Evolutionary conservation across 441 rosid species (phyloP), one percentile per base, ranked within the genome.

Genomic region (Populus tomentosa): DNA sequence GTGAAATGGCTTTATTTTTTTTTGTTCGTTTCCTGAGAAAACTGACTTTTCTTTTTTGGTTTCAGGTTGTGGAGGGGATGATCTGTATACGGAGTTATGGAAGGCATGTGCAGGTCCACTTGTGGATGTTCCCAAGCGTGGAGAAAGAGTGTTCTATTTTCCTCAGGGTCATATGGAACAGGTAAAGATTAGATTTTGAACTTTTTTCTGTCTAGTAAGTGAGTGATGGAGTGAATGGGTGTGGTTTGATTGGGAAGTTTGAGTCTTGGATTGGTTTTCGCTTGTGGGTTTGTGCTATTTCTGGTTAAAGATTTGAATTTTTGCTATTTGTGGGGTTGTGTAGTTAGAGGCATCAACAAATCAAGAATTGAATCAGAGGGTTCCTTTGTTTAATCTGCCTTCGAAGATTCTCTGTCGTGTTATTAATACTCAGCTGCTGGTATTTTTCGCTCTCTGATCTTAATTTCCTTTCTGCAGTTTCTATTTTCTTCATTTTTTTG

Each of bases 101-200:
- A 30, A 89, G 80, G 90, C 91, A 21, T 94, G 97, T 78, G 98
- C 99, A n/a, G 99, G 98, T 2, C 95, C 95, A 64, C 82, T 94
- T 70, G 98, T 94, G 63, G 95, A 91, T 76, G 90, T 94, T 77
- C 99, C 99, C 74, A 83, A 82, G 42, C 36, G 10, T 70, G 90
- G 85, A 20, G 99, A 95, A 76, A 87, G 94, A 78, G 99, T 92
- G 75, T 91, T 79, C 77, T 95, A 95, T 81, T 94, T 95, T 40
- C 95, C 98, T 35, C 99, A 94, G 82, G 98, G 99, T 77, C 99
- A 92, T 78, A 89, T 92, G 89, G 98, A 95, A 77, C 99, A 95
- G 86, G 98, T 92, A 84, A 56, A 74, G 7, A 28, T 67, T 13
- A 4, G 33, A 21, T 65, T 65, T 24, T 65, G 16, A 21, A 14